Evolutionary conservation across 106 monocot species (phyloP).

Genomic region (Dioscorea dumetorum): DNA sequence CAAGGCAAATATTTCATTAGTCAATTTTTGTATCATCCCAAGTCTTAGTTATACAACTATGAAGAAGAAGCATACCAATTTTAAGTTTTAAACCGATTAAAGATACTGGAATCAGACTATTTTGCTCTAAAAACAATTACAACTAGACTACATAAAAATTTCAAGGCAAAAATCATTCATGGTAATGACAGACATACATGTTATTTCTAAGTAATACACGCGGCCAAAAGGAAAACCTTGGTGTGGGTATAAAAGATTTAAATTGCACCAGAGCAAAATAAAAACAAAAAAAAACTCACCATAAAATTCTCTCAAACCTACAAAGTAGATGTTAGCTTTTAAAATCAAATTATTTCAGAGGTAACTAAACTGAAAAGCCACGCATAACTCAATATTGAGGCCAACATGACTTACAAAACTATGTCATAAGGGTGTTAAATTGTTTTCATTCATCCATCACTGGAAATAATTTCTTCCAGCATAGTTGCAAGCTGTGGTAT

Average conservation of each 20-base stretch:
- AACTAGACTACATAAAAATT: not conserved
- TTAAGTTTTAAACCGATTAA: not conserved
- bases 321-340: too few species aligned
- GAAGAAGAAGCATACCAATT: not conserved
- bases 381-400: too few species aligned
- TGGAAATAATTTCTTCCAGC: not conserved
- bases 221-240: too few species aligned
- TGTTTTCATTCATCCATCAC: not conserved
- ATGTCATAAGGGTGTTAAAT: not conserved
- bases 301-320: too few species aligned
- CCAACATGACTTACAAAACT: too few species aligned
- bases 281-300: too few species aligned
- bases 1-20: constrained; percentile 1
- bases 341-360: too few species aligned
- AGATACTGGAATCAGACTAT: not conserved
- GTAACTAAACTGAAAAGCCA: too few species aligned
- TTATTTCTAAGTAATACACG: too few species aligned
- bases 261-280: too few species aligned
- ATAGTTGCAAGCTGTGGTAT: not conserved
- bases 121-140: not conserved
- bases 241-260: too few species aligned
- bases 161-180: not conserved
- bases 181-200: too few species aligned
- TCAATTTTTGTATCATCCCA: not conserved
- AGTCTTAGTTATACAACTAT: not conserved